Base-by-base conservation (phyloP, 1,139 yeast species). In the Scheffersomyces cryptocercus region DNA sequence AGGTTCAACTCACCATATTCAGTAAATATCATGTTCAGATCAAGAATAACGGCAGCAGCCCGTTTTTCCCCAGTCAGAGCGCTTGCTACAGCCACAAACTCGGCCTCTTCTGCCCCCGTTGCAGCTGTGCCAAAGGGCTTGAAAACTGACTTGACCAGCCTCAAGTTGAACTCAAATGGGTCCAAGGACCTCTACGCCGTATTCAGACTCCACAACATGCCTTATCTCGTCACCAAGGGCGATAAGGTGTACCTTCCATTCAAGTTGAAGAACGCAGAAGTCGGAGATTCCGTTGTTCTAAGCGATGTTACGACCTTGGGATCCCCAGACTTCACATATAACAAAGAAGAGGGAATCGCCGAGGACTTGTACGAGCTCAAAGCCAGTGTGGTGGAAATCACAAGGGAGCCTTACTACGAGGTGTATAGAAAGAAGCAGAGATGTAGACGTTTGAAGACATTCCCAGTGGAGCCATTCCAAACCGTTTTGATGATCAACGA, bases 181-280 rank as follows among this genome's bases (percentile, higher is more conserved):
- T 62, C 66, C 28, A 54, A 62, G 38, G 63, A 79, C 49, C 68
- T 93, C 36, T 93, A 90, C 59, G 99, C 99, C 40, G 76, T 88
- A 7, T 78, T 91, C 54, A 84, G 81, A 56, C 78, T 95, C 38
- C 95, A 90, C 68, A 83, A 85, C 62, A 82, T 90, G 65, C 89
- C 95, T 38, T 91, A 88, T 58, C 72, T 93, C 49, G 95, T 95
- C 16, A 90, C 99, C 15, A 81, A 85, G 53, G 99, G 99, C 15
- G 99, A 95, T 64, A 79, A 75, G 52, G 80, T 93, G 40, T 77
- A 83, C 36, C 68, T 93, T 33, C 97, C 97, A 2, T 90, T 80
- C 64, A 79, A 82, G 51, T 64, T 93, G 71, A 84, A 82, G 56
- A 79, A 81, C 43, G 95, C 85, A 8, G 75, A 82, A 47, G 84